Conservation (phyloP, 2,329 filamentous ascomycete species). For the Cercospora citrullina region DNA sequence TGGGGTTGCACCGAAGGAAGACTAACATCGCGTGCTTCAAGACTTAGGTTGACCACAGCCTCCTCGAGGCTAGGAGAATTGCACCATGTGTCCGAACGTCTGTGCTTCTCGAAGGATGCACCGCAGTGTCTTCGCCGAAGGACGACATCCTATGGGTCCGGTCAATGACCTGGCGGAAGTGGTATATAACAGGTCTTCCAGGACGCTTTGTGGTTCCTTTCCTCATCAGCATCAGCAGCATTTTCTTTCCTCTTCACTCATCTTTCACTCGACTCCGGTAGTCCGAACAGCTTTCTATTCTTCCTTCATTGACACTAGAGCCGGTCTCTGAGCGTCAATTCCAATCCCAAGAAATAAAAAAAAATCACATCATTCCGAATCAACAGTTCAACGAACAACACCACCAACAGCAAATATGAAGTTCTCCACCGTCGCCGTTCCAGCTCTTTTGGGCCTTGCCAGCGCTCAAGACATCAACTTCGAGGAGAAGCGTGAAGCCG, state of each 20-base stretch:
- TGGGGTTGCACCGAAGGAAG: background rate
- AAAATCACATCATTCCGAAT: background rate
- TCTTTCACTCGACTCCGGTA: conserved; percentile 1
- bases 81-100: background rate
- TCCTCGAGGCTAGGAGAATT: background rate
- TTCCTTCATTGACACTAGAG: conserved; percentile 1
- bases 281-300: conserved; percentile 3
- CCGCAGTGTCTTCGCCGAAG: background rate
- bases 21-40: background rate
- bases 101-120: background rate
- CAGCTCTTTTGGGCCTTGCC: background rate
- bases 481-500: background rate
- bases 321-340: conserved; percentile 3
- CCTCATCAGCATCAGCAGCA: conserved; percentile 3
- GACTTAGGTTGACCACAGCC: background rate
- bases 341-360: background rate
- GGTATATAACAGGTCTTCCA: background rate
- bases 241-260: background rate
- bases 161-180: background rate
- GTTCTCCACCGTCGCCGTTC: background rate
- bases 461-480: background rate
- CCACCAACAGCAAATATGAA: conserved; percentile 5
- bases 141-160: background rate
- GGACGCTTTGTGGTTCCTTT: background rate
- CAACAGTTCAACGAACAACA: background rate